Evolutionary conservation across 192 early-diverging fungal genomes (phyloP).

Genomic region (Thamnidium elegans): DNA sequence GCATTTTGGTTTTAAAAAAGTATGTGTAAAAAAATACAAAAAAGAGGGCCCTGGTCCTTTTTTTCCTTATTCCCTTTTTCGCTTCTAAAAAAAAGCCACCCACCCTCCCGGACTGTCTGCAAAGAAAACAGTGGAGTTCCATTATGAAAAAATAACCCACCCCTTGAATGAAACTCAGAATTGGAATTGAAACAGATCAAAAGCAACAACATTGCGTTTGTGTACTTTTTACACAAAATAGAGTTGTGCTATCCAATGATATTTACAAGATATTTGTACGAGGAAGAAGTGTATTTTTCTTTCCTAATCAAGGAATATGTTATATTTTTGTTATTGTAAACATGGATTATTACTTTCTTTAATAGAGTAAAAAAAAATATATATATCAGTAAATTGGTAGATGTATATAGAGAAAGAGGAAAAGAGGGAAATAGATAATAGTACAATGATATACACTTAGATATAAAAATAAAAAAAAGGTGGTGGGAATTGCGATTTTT

Average conservation of each 20-base stretch:
- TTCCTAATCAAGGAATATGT: neutral
- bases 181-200: neutral
- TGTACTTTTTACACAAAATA: too few relatives aligned
- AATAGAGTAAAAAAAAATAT: slow-evolving; percentile 1
- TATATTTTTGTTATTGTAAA: neutral
- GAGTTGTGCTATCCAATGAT: too few relatives aligned
- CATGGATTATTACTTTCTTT: neutral
- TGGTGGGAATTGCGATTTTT: neutral
- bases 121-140: too few relatives aligned
- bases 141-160: too few relatives aligned
- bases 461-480: slow-evolving; percentile 9
- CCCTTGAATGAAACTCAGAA: too few relatives aligned
- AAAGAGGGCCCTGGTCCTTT: neutral
- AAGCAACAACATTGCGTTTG: too few relatives aligned
- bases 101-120: too few relatives aligned
- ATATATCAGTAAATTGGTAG: too few relatives aligned
- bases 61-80: too few relatives aligned
- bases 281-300: neutral
- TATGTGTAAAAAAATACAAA: neutral
- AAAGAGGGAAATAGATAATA: neutral
- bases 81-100: too few relatives aligned
- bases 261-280: too few relatives aligned
- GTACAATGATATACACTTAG: slow-evolving; percentile 8
- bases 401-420: neutral
- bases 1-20: slow-evolving; percentile 5